Base-by-base conservation (phyloP, 2,329 filamentous ascomycete species). In the Pseudocercospora eumusae region DNA sequence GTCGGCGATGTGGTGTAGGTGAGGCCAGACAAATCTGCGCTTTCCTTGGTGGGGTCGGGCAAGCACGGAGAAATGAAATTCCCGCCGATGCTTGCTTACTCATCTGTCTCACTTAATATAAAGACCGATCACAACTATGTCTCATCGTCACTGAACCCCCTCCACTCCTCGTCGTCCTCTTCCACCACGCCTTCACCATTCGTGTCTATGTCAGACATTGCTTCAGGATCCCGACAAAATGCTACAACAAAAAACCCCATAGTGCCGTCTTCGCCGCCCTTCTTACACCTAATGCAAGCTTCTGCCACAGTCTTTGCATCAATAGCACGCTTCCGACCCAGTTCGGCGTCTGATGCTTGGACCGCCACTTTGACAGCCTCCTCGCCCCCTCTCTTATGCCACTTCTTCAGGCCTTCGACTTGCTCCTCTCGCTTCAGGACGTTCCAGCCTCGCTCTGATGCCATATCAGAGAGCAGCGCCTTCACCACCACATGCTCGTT, bases 181-280 rank as follows among this genome's bases (percentile, higher is more conserved):
- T 62, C 36, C 2, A 28, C 44, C 1, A 36, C 45, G 23, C 60
- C 57, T 18, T 18, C 18, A 21, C 57, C 60, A 13, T 60, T 42
- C 18, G 33, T 23, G 31, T 10, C 8, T 18, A 8, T 27, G 21
- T 25, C 28, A 21, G 44, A 15, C 11, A 10, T 49, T 6, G 13
- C 54, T 21, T 18, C 52, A 10, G 52, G 68, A 47, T 89, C 84
- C 57, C 90, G 82, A 2, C 91, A 83, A 76, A 99, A 96, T 0
- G 84, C 91, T n/a, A 87, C 92, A 20, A 97, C 90, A 70, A 99
- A 99, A 77, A 99, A 98, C 0, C 95, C 93, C 85, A 97, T 96
- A 0, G 93, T 90, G 0, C 92, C 92, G 65, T 89, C 85, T 9
- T 87, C 88, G 68, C 93, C 92, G 25, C 86, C 90, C 69, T 93